A percentile compares a stretch with the other conserved stretches of the same genome.
Evolutionary conservation across 83 land plant species (phyloP).

Genomic region (Picea engelmannii): DNA sequence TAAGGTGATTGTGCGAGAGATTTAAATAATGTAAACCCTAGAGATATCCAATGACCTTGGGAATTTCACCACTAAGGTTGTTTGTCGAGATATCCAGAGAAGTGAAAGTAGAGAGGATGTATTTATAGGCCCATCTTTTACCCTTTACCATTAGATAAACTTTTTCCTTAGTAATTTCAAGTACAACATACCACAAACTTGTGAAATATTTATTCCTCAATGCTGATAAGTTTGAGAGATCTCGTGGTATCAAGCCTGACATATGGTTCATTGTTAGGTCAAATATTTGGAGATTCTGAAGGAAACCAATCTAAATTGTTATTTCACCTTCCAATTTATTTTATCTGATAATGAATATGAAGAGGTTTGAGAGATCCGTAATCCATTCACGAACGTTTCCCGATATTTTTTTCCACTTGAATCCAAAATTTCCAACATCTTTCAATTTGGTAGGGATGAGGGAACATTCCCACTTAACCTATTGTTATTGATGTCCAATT

Average conservation of each 20-base stretch:
- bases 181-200: background rate
- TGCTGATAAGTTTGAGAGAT: background rate
- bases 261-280: background rate
- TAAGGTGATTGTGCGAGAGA: background rate
- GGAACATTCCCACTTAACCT: no score
- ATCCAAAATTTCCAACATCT: no score
- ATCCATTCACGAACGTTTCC: background rate
- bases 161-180: background rate
- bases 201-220: background rate
- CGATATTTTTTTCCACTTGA: no score
- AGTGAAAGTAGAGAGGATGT: no score
- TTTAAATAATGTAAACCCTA: background rate
- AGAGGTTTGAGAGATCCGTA: background rate
- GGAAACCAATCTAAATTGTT: background rate
- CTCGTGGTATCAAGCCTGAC: background rate
- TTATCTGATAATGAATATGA: background rate
- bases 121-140: background rate
- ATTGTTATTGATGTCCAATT: no score
- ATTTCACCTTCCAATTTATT: background rate
- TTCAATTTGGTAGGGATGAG: no score
- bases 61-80: background rate
- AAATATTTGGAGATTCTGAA: background rate
- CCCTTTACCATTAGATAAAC: background rate
- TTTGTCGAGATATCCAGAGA: background rate
- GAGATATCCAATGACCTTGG: background rate